These are phyloP conservation scores for Excoecaria agallocha DNA, from an alignment of 345 rosid genomes.

Conservation along the genomic window DNA sequence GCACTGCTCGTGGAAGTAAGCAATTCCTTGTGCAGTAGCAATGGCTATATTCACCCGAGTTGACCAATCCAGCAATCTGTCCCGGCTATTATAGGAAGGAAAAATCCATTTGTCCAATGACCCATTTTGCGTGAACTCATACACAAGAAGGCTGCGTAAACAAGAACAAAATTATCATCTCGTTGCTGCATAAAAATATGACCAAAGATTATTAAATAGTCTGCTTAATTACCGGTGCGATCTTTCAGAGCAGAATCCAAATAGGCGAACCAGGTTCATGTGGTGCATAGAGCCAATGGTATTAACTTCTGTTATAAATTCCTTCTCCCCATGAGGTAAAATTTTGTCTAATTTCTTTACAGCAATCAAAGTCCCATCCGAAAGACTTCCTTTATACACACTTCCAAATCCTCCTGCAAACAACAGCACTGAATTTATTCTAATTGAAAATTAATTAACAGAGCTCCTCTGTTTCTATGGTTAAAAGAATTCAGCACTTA, in stretches of 20 bases:
- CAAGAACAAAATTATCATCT: too few species aligned
- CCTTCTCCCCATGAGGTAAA: constrained; percentile 34
- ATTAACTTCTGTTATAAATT: constrained; percentile 35
- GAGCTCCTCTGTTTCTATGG: constrained; percentile 10
- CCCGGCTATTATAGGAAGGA: constrained; percentile 11
- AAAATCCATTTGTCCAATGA: constrained; percentile 35
- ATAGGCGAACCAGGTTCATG: constrained; percentile 34
- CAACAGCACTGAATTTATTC: neutral
- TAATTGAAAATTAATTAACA: neutral
- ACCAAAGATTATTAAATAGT: too few species aligned
- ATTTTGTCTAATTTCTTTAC: constrained; percentile 35
- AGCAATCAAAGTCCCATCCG: constrained; percentile 31
- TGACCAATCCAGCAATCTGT: constrained; percentile 26
- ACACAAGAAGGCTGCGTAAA: constrained; percentile 26
- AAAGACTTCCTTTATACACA: constrained; percentile 28
- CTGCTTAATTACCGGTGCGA: constrained; percentile 46
- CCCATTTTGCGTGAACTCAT: constrained; percentile 34
- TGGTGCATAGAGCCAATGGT: constrained; percentile 38
- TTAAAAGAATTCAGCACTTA: constrained; percentile 4
- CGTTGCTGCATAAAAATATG: neutral
- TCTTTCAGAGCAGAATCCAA: constrained; percentile 32
- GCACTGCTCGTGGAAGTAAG: constrained; percentile 37
- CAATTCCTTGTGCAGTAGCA: constrained; percentile 32
- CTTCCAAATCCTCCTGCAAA: constrained; percentile 39
- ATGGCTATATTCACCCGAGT: constrained; percentile 31